phyloP scores from a whole-genome alignment of 805 yeast genomes.

The Yamadazyma endophytica region DNA sequence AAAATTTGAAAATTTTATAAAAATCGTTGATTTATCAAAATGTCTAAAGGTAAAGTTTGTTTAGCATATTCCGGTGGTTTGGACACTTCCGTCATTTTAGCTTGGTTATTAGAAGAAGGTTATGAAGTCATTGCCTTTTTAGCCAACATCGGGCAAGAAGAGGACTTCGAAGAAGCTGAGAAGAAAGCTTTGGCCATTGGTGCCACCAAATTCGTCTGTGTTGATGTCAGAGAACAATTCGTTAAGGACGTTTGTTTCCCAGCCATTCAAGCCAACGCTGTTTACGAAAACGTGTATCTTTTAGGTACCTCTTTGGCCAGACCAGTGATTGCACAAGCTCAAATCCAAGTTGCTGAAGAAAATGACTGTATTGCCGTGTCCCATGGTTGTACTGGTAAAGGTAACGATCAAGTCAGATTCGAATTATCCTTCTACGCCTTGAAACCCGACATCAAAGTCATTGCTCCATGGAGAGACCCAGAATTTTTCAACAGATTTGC shows the following conservation, averaged over 20 bases:
- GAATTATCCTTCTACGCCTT: slow-evolving; percentile 96
- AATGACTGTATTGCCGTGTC: slow-evolving; percentile 98
- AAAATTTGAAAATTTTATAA: too few species aligned
- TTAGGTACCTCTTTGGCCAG: slow-evolving; percentile 98
- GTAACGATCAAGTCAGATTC: slow-evolving; percentile 98
- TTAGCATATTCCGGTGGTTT: slow-evolving; percentile 99
- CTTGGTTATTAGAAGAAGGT: slow-evolving; percentile 97
- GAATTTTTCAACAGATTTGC: slow-evolving; percentile 91
- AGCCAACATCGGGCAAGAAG: slow-evolving; percentile 99
- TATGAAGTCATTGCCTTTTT: slow-evolving; percentile 97
- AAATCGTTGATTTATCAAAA: slow-evolving; percentile 19
- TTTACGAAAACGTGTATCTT: slow-evolving; percentile 94
- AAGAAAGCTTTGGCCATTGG: slow-evolving; percentile 95
- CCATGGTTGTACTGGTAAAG: slow-evolving; percentile 99
- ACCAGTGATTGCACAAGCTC: slow-evolving; percentile 98
- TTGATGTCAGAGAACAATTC: slow-evolving; percentile 92
- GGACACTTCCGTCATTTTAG: slow-evolving; percentile 95
- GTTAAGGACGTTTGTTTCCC: slow-evolving; percentile 94
- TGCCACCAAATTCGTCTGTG: slow-evolving; percentile 91
- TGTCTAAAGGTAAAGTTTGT: slow-evolving; percentile 99
- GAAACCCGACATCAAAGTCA: slow-evolving; percentile 93
- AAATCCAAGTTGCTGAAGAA: slow-evolving; percentile 92
- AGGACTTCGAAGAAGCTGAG: slow-evolving; percentile 96
- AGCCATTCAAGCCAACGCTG: slow-evolving; percentile 96
- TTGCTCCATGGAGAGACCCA: slow-evolving; percentile 99